Evolutionary conservation across 2,329 filamentous ascomycete species (phyloP).

Genomic region (Aureobasidium sp.): DNA sequence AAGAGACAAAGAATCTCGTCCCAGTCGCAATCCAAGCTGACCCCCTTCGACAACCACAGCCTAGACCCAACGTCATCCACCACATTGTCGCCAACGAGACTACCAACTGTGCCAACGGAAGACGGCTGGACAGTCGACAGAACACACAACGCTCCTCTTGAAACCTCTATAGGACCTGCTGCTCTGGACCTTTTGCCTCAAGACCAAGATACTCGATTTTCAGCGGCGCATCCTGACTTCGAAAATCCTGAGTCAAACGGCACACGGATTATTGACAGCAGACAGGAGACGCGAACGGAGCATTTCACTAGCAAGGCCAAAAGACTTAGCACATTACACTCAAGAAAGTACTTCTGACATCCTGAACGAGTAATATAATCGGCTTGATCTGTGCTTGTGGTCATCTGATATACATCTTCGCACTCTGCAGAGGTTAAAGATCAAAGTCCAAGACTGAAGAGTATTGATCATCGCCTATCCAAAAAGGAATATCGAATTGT

Average conservation of each 20-base stretch:
- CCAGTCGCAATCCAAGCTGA: not conserved
- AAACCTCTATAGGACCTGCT: not conserved
- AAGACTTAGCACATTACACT: not conserved
- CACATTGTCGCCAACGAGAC: not conserved
- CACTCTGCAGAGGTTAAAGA: not conserved
- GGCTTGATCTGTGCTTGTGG: not conserved
- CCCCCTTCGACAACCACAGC: not conserved
- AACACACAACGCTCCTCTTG: not conserved
- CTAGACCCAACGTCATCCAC: not conserved
- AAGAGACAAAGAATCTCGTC: not conserved
- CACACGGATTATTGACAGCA: not conserved
- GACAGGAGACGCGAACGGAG: not conserved
- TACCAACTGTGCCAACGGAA: not conserved
- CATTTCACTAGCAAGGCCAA: not conserved
- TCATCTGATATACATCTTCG: not conserved
- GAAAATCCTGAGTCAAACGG: not conserved
- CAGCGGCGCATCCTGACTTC: not conserved
- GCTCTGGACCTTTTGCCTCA: not conserved
- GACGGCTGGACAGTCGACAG: not conserved
- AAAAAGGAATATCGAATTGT: conserved; percentile 32
- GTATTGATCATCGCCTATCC: conserved; percentile 31
- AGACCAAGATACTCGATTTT: not conserved
- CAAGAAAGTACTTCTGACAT: not conserved
- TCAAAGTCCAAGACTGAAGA: conserved; percentile 12
- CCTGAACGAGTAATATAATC: not conserved